A percentile compares a stretch with the other conserved stretches of the same genome.
phyloP scores from a whole-genome alignment of 352 stramenopile genomes.

The Globisporangium emineosum region DNA sequence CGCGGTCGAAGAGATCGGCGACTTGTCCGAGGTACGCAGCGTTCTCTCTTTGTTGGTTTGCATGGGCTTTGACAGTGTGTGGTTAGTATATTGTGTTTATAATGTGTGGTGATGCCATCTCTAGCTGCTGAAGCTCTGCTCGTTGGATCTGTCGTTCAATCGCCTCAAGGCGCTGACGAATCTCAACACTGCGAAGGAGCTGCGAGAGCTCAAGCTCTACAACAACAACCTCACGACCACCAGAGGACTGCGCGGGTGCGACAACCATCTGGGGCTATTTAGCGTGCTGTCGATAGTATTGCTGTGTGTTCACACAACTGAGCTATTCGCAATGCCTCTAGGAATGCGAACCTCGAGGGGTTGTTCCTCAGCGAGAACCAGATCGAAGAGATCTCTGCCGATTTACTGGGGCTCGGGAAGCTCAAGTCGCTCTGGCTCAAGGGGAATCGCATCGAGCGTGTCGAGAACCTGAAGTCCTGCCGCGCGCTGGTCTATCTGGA shows the following conservation, averaged over 20 bases:
- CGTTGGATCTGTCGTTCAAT: slow-evolving; percentile 82
- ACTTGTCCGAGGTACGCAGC: slow-evolving; percentile 71
- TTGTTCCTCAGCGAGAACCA: slow-evolving; percentile 73
- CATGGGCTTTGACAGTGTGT: too few relatives aligned
- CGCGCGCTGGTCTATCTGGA: slow-evolving; percentile 64
- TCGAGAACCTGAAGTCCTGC: slow-evolving; percentile 52
- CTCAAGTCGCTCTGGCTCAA: slow-evolving; percentile 75
- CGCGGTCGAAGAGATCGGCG: slow-evolving; percentile 49
- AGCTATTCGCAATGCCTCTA: slow-evolving; percentile 16
- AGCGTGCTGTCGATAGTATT: background rate
- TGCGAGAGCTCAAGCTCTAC: slow-evolving; percentile 78
- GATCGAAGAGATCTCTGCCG: slow-evolving; percentile 52
- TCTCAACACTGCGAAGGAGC: slow-evolving; percentile 53
- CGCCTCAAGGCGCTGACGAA: slow-evolving; percentile 51
- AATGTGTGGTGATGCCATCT: background rate
- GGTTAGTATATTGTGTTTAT: too few relatives aligned
- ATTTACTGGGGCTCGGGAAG: slow-evolving; percentile 60
- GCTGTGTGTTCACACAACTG: background rate
- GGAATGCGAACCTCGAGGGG: slow-evolving; percentile 64
- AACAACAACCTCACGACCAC: slow-evolving; percentile 71
- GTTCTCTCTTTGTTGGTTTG: too few relatives aligned
- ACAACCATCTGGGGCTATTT: background rate
- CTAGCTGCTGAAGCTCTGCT: slow-evolving; percentile 68
- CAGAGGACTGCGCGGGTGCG: slow-evolving; percentile 46
- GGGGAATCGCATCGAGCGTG: slow-evolving; percentile 48